Evolutionary conservation across 2,329 filamentous ascomycete species (phyloP), one percentile per base, ranked within the genome.

Genomic region (Proliferodiscus dingleyae): DNA sequence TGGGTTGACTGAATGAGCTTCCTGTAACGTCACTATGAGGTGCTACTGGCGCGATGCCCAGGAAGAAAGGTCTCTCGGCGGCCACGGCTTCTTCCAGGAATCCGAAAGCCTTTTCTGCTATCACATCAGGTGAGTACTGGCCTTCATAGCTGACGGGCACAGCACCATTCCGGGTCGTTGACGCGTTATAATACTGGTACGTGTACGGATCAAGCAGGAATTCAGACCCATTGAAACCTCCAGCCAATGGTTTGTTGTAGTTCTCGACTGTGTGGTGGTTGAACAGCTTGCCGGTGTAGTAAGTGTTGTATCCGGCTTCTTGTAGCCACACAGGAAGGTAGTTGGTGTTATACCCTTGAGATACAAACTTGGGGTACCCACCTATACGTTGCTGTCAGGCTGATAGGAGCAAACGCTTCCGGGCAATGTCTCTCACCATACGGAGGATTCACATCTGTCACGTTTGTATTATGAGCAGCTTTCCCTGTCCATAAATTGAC

Each of bases 271-370:
- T 75, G 41, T 85, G 81, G 0, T 72, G 69, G 51, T 87, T 87
- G 65, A 83, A 81, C 78, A 1, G 68, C 66, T 88, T 87, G 16
- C 81, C 83, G 0, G 77, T 77, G 54, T 87, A 87, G 57, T 85
- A 86, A 0, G 83, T 86, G 49, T 78, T 76, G 58, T 87, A 87
- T 0, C 82, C 83, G 0, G 74, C 76, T 2, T 75, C 60, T 50
- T 85, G 80, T 11, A 88, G 63, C 81, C 83, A 88, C 0, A 87
- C 61, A 0, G 83, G 83, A 0, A 87, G 70, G 47, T 83, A 86
- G 28, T 81, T 73, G 1, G 81, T 73, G 46, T 87, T 85, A 47
- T 78, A 70, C 0, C 83, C 82, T 39, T 81, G 70, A 3, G 66
- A 67, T 11, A 86, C 66, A 43, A 87, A 83, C 53, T 85, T 84